Evolutionary conservation across 2,329 filamentous ascomycete genomes (phyloP).

Genomic region (Penicillium rolfsii): DNA sequence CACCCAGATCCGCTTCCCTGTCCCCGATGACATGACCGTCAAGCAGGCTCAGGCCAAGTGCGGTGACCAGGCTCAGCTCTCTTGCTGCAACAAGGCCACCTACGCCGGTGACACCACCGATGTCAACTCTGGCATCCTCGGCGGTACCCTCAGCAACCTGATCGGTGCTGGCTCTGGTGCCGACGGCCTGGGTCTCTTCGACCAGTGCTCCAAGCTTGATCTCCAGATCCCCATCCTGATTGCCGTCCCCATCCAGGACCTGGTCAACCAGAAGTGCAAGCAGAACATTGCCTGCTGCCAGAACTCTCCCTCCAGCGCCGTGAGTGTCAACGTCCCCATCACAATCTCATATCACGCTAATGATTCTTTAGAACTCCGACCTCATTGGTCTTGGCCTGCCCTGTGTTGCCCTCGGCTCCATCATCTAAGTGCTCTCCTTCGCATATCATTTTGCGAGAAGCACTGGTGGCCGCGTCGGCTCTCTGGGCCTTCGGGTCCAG

Average conservation of each 20-base stretch:
- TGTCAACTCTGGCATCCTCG: constrained; percentile 38
- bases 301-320: constrained; percentile 38
- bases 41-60: constrained; percentile 46
- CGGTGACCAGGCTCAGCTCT: constrained; percentile 43
- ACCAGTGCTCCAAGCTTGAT: constrained; percentile 48
- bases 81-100: constrained; percentile 47
- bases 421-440: constrained; percentile 38
- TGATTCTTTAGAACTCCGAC: constrained; percentile 31
- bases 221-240: constrained; percentile 34
- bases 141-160: constrained; percentile 40
- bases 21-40: constrained; percentile 38
- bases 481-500: constrained; percentile 4
- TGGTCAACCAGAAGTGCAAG: constrained; percentile 46
- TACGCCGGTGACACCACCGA: constrained; percentile 41
- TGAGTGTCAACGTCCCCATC: constrained; percentile 19
- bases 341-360: neutral
- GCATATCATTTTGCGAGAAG: constrained; percentile 20
- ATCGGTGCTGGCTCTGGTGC: constrained; percentile 40
- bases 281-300: constrained; percentile 48
- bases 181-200: constrained; percentile 43
- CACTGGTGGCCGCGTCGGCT: constrained; percentile 9
- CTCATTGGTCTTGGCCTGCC: constrained; percentile 43
- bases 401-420: constrained; percentile 44
- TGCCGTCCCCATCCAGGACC: constrained; percentile 35
- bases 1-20: constrained; percentile 39